Evolutionary conservation across 2,329 filamentous ascomycete species (phyloP), one percentile per base, ranked within the genome.

Genomic region (Exophiala spinifera): DNA sequence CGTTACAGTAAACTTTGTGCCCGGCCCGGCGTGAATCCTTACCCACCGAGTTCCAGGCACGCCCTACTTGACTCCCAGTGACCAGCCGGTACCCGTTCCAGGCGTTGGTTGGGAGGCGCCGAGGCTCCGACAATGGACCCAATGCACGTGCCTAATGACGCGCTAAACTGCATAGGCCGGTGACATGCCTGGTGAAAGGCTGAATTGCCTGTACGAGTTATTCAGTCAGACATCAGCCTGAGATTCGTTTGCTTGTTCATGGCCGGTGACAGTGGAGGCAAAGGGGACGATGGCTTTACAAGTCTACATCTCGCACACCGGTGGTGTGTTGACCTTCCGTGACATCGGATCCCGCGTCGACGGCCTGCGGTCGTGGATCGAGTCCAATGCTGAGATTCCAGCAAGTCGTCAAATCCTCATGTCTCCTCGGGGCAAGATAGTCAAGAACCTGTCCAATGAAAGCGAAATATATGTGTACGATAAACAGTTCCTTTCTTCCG

Each of bases 401-500:
- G 69, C 82, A 37, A 82, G 88, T 64, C 85, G 88, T 72, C 89
- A 97, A 70, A 91, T 99, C 62, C 79, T 92, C 61, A 84, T 99
- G 73, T 96, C 91, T 13, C 79, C 84, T 3, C 84, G 89, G 62
- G 92, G 92, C 46, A 91, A 88, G 72, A 88, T 89, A 64, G 84
- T 94, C 66, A 91, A 91, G 72, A 77, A 85, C 33, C 88, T 61
- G n/a, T 51, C 37, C 46, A 57, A 61, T 50, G 63, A 95, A 87
- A 88, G 84, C 62, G 91, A 97, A 69, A 85, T 99, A 53, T 97
- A 88, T 69, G 83, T 97, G 49, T 99, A 95, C 72, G 91, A 96
- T 71, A 87, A 91, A 59, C 84, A 86, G 63, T 83, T 87, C 64
- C 84, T 87, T 47, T 71, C 68, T 56, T 69, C 74, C 42, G 74